These are phyloP conservation scores for Hura crepitans DNA, from an alignment of 441 rosid genomes.

Conservation along the genomic window DNA sequence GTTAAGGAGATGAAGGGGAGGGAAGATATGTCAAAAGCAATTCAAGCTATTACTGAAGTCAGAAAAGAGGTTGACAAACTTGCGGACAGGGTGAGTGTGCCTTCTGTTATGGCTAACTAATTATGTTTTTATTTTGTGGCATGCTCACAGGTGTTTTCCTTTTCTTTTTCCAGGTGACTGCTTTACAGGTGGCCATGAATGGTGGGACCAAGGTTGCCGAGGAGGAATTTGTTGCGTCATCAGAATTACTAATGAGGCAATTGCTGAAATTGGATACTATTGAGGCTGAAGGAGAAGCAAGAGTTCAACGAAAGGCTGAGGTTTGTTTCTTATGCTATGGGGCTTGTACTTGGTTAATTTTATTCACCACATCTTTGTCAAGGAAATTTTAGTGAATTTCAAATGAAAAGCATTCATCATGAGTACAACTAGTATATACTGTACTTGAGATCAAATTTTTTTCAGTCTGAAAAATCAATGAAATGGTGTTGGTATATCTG, in stretches of 20 bases:
- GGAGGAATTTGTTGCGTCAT: conserved; percentile 52
- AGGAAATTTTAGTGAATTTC: neutral
- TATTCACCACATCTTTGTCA: neutral
- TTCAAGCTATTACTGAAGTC: conserved; percentile 46
- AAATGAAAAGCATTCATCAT: neutral
- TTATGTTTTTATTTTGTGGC: neutral
- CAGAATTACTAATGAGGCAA: conserved; percentile 86
- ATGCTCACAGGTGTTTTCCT: neutral
- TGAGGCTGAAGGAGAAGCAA: conserved; percentile 86
- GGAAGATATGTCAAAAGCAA: conserved; percentile 48
- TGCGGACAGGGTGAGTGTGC: conserved; percentile 57
- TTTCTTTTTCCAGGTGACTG: conserved; percentile 46
- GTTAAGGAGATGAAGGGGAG: conserved; percentile 31
- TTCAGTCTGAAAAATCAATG: neutral
- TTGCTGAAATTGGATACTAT: conserved; percentile 75
- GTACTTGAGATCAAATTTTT: neutral
- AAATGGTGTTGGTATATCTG: neutral
- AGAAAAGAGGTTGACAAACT: conserved; percentile 62
- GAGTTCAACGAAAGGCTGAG: conserved; percentile 74
- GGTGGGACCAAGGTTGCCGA: conserved; percentile 57
- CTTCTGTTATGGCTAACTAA: neutral
- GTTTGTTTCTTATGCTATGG: conserved; percentile 36
- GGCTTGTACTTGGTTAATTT: neutral
- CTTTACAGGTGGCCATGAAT: conserved; percentile 58
- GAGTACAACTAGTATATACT: neutral